These are phyloP conservation scores for Alternaria viburni DNA, from an alignment of 2,329 filamentous ascomycete species.

Conservation along the genomic window DNA sequence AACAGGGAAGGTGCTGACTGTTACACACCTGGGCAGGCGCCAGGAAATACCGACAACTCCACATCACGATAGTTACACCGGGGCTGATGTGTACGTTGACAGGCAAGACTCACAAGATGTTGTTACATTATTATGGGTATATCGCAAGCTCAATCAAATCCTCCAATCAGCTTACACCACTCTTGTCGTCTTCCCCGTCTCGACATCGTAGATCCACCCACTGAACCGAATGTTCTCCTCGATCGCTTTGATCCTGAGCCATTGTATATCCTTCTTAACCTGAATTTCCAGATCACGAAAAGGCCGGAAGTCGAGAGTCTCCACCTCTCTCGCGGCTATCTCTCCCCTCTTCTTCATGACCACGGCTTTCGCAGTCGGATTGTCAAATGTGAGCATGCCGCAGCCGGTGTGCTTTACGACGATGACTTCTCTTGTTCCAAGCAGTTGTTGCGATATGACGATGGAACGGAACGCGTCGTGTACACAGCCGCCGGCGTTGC, in stretches of 20 bases:
- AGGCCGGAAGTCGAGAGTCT: constrained; percentile 66
- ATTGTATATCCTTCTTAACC: constrained; percentile 69
- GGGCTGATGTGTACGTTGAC: neutral
- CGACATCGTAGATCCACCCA: constrained; percentile 80
- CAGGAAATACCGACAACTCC: neutral
- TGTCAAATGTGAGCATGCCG: constrained; percentile 74
- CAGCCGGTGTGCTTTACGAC: constrained; percentile 77
- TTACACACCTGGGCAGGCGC: neutral
- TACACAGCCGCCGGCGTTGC: constrained; percentile 68
- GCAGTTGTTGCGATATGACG: constrained; percentile 78
- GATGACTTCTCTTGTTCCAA: constrained; percentile 77
- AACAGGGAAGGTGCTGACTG: neutral
- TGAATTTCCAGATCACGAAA: constrained; percentile 64
- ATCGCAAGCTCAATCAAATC: neutral
- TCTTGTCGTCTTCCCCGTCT: constrained; percentile 68
- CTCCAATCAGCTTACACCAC: constrained; percentile 42
- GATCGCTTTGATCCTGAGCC: constrained; percentile 66
- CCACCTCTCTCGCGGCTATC: constrained; percentile 55
- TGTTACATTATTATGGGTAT: constrained; percentile 12
- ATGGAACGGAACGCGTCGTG: constrained; percentile 75
- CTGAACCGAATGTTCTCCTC: constrained; percentile 66
- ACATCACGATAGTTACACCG: neutral
- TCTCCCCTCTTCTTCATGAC: constrained; percentile 66
- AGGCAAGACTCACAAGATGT: neutral
- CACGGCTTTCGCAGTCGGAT: constrained; percentile 61